Evolutionary conservation across 495 filamentous ascomycete species (phyloP), one percentile per base, ranked within the genome.

Genomic region (Aspergillus funiculosus): DNA sequence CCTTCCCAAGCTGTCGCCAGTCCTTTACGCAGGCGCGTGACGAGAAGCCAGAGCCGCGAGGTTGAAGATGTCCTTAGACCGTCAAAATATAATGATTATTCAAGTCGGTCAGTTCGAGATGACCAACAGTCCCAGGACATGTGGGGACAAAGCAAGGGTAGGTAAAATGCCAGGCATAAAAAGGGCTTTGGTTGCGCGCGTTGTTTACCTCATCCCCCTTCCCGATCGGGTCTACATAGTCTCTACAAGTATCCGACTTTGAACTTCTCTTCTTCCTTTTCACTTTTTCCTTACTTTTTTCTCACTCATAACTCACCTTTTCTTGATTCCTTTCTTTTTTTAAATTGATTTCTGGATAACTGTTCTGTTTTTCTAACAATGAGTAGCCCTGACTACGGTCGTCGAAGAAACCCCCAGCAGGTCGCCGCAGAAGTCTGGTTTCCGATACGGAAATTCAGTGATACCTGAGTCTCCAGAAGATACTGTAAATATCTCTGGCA

Each of bases 401-500:
- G 43, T 30, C 27, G 57, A 56, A 45, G 52, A 59, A 39, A 54
- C 53, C 2, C 48, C 57, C 14, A 1, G 39, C 8, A 42, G 24
- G 21, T 43, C 52, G 1, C 45, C 43, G 4, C 47, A 28, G n/a
- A 50, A 41, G 18, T 18, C 37, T 8, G 19, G 17, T 18, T 24
- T 19, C 30, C 46, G 31, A 11, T 25, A 40, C 20, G 39, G n/a
- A 32, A 48, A 29, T 29, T 36, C 46, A 8, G 30, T 48, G 11
- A 44, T 63, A 1, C 57, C 51, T 5, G 62, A 64, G 14, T 63
- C 63, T 6, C 61, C 62, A 0, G 66, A 71, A 25, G 67, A 62
- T 29, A 54, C 56, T 19, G 53, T 39, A 43, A 67, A 73, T 35
- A 60, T 71, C 26, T 68, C 69, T 13, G 69, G 69, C 10, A 67